Evolutionary conservation across 75 land plant genomes (phyloP), one percentile per base, ranked within the genome.

Genomic region (Cryptomeria japonica): DNA sequence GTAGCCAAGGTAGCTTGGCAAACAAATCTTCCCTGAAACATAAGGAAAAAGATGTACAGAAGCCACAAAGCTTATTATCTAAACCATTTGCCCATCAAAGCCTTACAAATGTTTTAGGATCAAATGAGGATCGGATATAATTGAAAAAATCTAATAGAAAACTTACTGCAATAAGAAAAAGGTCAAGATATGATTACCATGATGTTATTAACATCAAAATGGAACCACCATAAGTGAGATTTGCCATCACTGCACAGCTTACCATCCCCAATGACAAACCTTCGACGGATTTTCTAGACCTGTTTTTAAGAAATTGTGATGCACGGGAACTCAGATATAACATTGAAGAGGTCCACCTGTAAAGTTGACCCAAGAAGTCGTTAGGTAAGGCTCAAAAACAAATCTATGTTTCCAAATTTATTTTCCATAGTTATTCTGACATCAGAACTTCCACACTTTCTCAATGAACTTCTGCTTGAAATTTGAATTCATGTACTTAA

Each of bases 201-300:
- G 93, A 88, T 51, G 39, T 61, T 78, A 79, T 39, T 58, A 92
- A 89, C 91, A 92, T 92, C 44, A 90, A 22, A 16, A 92, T 92
- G 39, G 93, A 83, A 19, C 19, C 53, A 49, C 93, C 93, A 90
- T 92, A 92, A 11, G 91, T 92, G 38, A 92, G 61, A 80, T 90
- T 92, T 0, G 93, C 93, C 58, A 91, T 75, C 64, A 88, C 84
- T n/a, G 93, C 93, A 90, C 92, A 92, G 37, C 89, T 19, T 22
- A 92, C 86, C 93, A 92, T 92, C 46, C 92, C 87, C 46, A 92
- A 87, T 64, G 93, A 92, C 37, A 92, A 83, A 55, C 93, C 93
- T 49, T 92, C 89, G 15, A 85, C 91, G 31, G 93, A 90, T 55
- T 86, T 88, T 36, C 93, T 90, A 61, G 88, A 86, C 25, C 80